These are phyloP conservation scores for Taphrina deformans DNA, from an alignment of 1,139 yeast genomes.

Conservation along the genomic window DNA sequence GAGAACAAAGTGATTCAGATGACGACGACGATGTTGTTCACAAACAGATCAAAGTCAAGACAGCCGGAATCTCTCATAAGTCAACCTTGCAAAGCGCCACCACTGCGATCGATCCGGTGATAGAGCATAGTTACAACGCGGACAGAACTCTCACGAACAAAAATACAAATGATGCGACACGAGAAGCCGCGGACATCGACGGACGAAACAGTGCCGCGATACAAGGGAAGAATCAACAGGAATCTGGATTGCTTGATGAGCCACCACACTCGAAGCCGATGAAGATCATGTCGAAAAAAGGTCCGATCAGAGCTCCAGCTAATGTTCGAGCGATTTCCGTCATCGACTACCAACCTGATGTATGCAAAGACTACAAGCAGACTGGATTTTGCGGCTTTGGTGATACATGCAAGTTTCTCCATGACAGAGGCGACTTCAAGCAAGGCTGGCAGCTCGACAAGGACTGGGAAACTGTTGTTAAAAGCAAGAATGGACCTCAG, in stretches of 20 bases:
- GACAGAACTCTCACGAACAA: neutral
- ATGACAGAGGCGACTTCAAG: conserved; percentile 63
- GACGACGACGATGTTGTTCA: conserved; percentile 14
- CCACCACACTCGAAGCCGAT: conserved; percentile 37
- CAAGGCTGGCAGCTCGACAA: conserved; percentile 66
- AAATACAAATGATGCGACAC: conserved; percentile 27
- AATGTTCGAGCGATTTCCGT: conserved; percentile 69
- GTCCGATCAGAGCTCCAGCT: conserved; percentile 52
- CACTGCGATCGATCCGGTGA: neutral
- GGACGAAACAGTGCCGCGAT: conserved; percentile 34
- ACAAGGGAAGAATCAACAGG: conserved; percentile 8
- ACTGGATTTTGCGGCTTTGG: conserved; percentile 98
- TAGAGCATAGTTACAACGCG: neutral
- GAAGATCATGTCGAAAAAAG: conserved; percentile 37
- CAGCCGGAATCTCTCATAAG: neutral
- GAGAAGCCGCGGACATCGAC: conserved; percentile 24
- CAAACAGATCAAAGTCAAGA: neutral
- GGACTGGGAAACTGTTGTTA: conserved; percentile 63
- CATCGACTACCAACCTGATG: conserved; percentile 91
- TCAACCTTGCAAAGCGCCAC: neutral
- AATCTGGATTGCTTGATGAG: conserved; percentile 40
- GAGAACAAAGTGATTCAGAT: neutral
- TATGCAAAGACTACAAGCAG: conserved; percentile 86
- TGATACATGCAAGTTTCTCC: conserved; percentile 94
- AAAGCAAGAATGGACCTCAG: conserved; percentile 13